Conservation (phyloP, 495 filamentous ascomycete species). For the Trichocladium antarcticum region DNA sequence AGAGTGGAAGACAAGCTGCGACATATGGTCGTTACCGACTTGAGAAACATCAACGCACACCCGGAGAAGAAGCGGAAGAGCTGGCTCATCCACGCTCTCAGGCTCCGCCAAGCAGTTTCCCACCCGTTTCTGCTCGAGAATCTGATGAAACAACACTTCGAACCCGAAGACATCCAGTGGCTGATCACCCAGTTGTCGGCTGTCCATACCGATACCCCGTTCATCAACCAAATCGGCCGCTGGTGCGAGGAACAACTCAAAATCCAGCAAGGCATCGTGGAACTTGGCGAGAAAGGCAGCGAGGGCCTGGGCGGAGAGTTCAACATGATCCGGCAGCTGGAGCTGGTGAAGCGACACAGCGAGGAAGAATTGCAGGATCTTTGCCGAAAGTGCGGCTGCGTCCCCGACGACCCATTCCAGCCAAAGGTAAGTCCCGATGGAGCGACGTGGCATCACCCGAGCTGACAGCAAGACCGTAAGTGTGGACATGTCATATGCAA, state of each 20-base stretch:
- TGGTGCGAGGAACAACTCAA: conserved; percentile 8
- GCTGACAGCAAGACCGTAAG: no score
- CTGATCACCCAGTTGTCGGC: background rate
- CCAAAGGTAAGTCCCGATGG: conserved; percentile 4
- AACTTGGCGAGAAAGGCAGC: no score
- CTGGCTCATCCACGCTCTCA: background rate
- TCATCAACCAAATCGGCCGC: conserved; percentile 1
- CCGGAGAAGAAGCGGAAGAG: no score
- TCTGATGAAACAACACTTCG: background rate
- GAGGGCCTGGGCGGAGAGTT: background rate
- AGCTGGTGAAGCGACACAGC: background rate
- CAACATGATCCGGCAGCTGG: conserved; percentile 5
- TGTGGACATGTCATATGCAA: conserved; percentile 19
- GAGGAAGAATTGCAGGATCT: background rate
- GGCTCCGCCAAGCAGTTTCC: conserved; percentile 13
- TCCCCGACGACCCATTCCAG: background rate
- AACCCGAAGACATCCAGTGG: background rate
- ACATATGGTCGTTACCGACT: no score
- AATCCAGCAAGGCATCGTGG: background rate
- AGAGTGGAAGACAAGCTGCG: no score
- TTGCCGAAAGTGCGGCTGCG: background rate
- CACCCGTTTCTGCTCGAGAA: conserved; percentile 17
- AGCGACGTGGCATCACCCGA: no score
- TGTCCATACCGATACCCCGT: background rate
- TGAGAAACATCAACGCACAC: no score